Percentiles rank a stretch among this genome's conserved stretches.
These are phyloP conservation scores for Macrolepiota dolichaula DNA, from an alignment of 768 basidiomycete genomes.

Conservation along the genomic window DNA sequence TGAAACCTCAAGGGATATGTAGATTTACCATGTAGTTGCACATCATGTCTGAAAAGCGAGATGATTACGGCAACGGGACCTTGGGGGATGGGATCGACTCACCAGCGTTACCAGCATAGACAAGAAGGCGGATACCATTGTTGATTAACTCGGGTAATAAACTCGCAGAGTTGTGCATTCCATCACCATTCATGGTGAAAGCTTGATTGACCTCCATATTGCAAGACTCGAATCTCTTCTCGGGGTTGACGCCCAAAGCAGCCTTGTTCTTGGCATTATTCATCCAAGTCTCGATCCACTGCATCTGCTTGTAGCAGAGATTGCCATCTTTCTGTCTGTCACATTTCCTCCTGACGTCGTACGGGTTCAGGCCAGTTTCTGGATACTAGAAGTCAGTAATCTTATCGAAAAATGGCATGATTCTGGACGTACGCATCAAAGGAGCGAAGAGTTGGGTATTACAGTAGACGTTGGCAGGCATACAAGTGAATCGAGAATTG, in stretches of 20 bases:
- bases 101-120: slow-evolving; percentile 89
- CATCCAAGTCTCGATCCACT: slow-evolving; percentile 87
- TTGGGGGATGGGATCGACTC: slow-evolving; percentile 21
- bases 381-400: not conserved
- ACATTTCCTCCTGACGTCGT: slow-evolving; percentile 80
- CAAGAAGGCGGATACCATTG: slow-evolving; percentile 76
- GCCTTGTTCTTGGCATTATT: slow-evolving; percentile 75
- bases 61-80: not conserved
- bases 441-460: slow-evolving; percentile 68
- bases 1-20: not conserved
- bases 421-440: slow-evolving; percentile 54
- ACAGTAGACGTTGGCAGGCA: slow-evolving; percentile 79
- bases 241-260: slow-evolving; percentile 69
- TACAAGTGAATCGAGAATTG: slow-evolving; percentile 59
- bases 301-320: slow-evolving; percentile 77
- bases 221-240: slow-evolving; percentile 63
- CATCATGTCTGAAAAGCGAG: slow-evolving; percentile 60
- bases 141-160: slow-evolving; percentile 81
- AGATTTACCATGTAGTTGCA: slow-evolving; percentile 71
- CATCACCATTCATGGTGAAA: slow-evolving; percentile 81
- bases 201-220: slow-evolving; percentile 79
- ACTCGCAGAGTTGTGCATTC: slow-evolving; percentile 75
- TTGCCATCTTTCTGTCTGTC: slow-evolving; percentile 67
- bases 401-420: not conserved
- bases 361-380: slow-evolving; percentile 82